phyloP scores from a whole-genome alignment of 169 alveolate genomes.

The Hepatocystis sp. region DNA sequence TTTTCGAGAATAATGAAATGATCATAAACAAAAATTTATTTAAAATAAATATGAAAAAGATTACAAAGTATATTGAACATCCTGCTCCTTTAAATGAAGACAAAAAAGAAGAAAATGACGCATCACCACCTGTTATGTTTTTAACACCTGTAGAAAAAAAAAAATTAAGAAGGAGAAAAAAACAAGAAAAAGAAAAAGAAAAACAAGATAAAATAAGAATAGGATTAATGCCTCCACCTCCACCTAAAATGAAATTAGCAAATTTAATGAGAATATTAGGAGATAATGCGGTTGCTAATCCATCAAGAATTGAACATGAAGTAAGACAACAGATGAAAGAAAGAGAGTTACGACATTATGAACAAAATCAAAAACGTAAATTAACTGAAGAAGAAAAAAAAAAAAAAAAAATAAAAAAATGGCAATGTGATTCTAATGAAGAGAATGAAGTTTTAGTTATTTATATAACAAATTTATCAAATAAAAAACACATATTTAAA shows the following conservation, averaged over 20 bases:
- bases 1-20: constrained; percentile 59
- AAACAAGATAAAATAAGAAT: constrained; percentile 92
- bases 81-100: constrained; percentile 89
- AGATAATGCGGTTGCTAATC: constrained; percentile 89
- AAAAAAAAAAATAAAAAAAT: constrained; percentile 87
- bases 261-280: constrained; percentile 89
- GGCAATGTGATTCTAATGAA: constrained; percentile 85
- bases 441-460: constrained; percentile 83
- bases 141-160: constrained; percentile 88
- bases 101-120: constrained; percentile 49
- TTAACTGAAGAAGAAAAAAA: constrained; percentile 86
- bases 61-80: constrained; percentile 88
- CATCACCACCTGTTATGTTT: constrained; percentile 79
- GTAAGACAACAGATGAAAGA: constrained; percentile 91
- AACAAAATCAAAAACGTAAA: constrained; percentile 86
- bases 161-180: constrained; percentile 86
- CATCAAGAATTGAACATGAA: constrained; percentile 89
- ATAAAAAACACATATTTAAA: constrained; percentile 81
- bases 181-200: constrained; percentile 89
- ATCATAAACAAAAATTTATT: constrained; percentile 54
- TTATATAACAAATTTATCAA: constrained; percentile 77
- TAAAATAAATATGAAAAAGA: constrained; percentile 76
- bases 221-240: constrained; percentile 93
- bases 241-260: constrained; percentile 91
- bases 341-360: constrained; percentile 87